Conservation (phyloP, 371 early-diverging fungal species). For the Rhizopus delemar region DNA sequence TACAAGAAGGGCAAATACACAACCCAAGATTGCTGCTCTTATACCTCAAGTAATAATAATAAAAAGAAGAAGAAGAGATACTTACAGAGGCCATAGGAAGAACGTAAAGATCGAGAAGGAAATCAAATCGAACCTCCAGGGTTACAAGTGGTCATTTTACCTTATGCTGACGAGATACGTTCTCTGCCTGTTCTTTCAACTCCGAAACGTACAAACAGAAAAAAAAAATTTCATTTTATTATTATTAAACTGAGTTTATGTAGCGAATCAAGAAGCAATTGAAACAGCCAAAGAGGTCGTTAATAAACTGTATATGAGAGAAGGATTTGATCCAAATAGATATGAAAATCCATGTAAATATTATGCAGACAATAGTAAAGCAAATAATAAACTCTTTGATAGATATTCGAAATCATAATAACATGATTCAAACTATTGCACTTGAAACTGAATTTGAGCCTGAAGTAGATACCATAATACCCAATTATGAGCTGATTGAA, state of each 20-base stretch:
- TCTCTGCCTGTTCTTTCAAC: constrained; percentile 32
- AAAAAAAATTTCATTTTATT: constrained; percentile 29
- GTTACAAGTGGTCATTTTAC: constrained; percentile 62
- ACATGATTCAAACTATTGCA: constrained; percentile 62
- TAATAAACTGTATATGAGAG: constrained; percentile 45
- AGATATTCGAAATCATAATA: constrained; percentile 63
- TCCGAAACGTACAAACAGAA: constrained; percentile 17
- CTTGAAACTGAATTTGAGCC: constrained; percentile 29
- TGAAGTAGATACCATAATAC: constrained; percentile 13
- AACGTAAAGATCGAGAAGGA: constrained; percentile 32
- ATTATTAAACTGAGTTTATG: background rate
- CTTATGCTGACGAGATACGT: constrained; percentile 73
- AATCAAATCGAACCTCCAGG: constrained; percentile 59
- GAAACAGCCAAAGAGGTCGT: constrained; percentile 16
- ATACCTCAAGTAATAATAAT: constrained; percentile 18
- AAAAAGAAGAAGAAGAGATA: background rate
- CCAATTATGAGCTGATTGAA: constrained; percentile 18
- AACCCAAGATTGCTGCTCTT: constrained; percentile 13
- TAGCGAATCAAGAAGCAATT: background rate
- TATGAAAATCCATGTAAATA: constrained; percentile 65
- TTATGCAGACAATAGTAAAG: background rate
- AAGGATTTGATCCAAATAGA: constrained; percentile 44
- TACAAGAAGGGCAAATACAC: constrained; percentile 12
- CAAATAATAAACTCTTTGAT: background rate
- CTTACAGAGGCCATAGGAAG: constrained; percentile 14